Evolutionary conservation across 176 grass and related monocot species (phyloP), one percentile per base, ranked within the genome.

Genomic region (Puccinellia tenuiflora): DNA sequence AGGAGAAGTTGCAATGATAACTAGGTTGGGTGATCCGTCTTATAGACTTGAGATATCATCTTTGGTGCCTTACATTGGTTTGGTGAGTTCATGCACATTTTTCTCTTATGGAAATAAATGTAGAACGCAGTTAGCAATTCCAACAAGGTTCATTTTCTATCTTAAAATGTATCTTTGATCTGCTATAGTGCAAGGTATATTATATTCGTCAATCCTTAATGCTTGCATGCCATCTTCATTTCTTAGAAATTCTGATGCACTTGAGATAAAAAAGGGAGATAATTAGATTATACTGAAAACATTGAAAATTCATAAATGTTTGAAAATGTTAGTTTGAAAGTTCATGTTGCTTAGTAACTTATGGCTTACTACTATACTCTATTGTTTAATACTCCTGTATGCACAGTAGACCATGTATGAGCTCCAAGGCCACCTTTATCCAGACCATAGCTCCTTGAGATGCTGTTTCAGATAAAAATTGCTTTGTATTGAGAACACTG

Each of bases 31-130:
- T 35, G 86, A 99, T 70, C 96, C 93, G 5, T 92, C 79, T 40
- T 99, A 99, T 80, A 96, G 93, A 82, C 25, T 99, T 17, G 93
- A 99, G 83, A 16, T 99, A 54, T 84, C 85, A 68, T 99, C 93
- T 73, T 88, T 66, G 37, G 87, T 99, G 65, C 96, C 96, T 85
- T 93, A 85, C 68, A 83, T 22, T 54, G 85, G 87, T 65, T 85
- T 92, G 91, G 96, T 99, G 75, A 87, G 90, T 78, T 42, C 80
- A 6, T 66, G 47, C 18, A 15, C 72, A 37, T 3, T 3, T 69
- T 63, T 47, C 17, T 30, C 35, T 30, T 10, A 55, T 75, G 25
- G 75, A 57, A 79, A 33, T 21, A 30, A 79, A 31, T 69, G 43
- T 4, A 72, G 38, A 71, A 20, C 26, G 38, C 10, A 14, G 14